Conservation (phyloP, 2,329 filamentous ascomycete genomes). For the Curvularia hawaiiensis region DNA sequence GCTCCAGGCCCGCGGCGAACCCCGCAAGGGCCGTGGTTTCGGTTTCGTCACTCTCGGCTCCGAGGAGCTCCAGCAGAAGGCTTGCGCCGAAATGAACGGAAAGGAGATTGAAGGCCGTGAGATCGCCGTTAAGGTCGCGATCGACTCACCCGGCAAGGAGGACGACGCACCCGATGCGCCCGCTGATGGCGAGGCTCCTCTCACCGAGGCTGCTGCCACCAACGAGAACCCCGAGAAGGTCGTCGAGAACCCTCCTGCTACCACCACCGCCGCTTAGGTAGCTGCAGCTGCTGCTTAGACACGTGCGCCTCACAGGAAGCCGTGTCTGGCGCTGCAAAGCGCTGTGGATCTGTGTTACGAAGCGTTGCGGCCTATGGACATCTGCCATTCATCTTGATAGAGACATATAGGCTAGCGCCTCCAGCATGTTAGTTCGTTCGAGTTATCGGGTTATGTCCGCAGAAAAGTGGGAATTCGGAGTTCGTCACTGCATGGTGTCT, state of each 20-base stretch:
- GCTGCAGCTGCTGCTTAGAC: constrained; percentile 30
- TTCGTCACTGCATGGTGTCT: constrained; percentile 36
- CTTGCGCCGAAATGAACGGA: constrained; percentile 97
- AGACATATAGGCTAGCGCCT: constrained; percentile 35
- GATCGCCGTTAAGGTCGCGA: constrained; percentile 99
- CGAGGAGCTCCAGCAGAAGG: constrained; percentile 97
- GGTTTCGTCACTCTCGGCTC: constrained; percentile 96
- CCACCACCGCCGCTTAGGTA: constrained; percentile 43
- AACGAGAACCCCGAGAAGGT: constrained; percentile 25
- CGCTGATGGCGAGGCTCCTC: constrained; percentile 48
- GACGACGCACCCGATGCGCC: constrained; percentile 68
- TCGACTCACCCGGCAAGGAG: constrained; percentile 99
- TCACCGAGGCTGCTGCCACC: constrained; percentile 32
- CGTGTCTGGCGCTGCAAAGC: constrained; percentile 30
- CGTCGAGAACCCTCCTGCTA: constrained; percentile 32
- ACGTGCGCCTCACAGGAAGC: constrained; percentile 14
- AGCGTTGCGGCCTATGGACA: constrained; percentile 30
- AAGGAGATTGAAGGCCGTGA: constrained; percentile 99
- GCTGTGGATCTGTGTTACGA: constrained; percentile 32
- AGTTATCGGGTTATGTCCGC: constrained; percentile 31
- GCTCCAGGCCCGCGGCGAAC: constrained; percentile 95
- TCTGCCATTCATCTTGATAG: constrained; percentile 40
- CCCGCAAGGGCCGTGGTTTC: constrained; percentile 98
- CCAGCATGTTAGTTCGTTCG: constrained; percentile 37
- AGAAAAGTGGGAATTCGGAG: constrained; percentile 43